phyloP scores from a whole-genome alignment of 352 stramenopile genomes.

The Globisporangium carolinianum region DNA sequence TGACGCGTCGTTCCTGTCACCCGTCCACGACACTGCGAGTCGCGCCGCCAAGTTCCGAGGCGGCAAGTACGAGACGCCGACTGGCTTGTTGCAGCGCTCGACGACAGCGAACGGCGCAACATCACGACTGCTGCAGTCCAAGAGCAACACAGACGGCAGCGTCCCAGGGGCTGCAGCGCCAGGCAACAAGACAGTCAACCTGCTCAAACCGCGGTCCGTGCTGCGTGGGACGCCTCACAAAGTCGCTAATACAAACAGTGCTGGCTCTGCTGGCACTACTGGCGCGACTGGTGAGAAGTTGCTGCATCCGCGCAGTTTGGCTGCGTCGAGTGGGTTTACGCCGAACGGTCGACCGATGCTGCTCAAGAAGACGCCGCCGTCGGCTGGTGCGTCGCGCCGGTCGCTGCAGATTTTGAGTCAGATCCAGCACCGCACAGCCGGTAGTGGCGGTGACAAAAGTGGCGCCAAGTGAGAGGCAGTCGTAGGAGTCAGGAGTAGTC shows the following conservation, averaged over 20 bases:
- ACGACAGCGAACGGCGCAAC: constrained; percentile 17
- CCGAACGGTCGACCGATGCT: constrained; percentile 25
- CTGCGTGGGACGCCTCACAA: constrained; percentile 13
- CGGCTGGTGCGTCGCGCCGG: constrained; percentile 50
- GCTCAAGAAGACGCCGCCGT: constrained; percentile 56
- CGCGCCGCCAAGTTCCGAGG: background rate
- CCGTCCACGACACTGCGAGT: constrained; percentile 21
- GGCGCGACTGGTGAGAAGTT: constrained; percentile 4
- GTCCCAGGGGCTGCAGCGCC: background rate
- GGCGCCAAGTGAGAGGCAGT: constrained; percentile 4
- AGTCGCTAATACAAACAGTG: constrained; percentile 1
- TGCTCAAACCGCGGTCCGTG: constrained; percentile 72
- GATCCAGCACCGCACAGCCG: constrained; percentile 47
- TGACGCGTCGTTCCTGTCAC: constrained; percentile 49
- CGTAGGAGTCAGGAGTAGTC: too few species aligned
- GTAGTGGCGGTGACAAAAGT: constrained; percentile 9
- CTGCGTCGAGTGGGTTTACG: constrained; percentile 20
- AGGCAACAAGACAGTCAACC: constrained; percentile 63
- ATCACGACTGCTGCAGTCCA: constrained; percentile 33
- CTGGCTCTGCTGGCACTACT: constrained; percentile 2
- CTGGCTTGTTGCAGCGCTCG: constrained; percentile 17
- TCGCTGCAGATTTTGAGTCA: constrained; percentile 83
- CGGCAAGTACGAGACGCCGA: constrained; percentile 47
- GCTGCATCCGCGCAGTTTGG: constrained; percentile 10
- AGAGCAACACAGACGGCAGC: constrained; percentile 31